Percentiles rank a stretch among this genome's conserved stretches.
Evolutionary conservation across 2,329 filamentous ascomycete genomes (phyloP).

Genomic region (Colletotrichum coccodes): DNA sequence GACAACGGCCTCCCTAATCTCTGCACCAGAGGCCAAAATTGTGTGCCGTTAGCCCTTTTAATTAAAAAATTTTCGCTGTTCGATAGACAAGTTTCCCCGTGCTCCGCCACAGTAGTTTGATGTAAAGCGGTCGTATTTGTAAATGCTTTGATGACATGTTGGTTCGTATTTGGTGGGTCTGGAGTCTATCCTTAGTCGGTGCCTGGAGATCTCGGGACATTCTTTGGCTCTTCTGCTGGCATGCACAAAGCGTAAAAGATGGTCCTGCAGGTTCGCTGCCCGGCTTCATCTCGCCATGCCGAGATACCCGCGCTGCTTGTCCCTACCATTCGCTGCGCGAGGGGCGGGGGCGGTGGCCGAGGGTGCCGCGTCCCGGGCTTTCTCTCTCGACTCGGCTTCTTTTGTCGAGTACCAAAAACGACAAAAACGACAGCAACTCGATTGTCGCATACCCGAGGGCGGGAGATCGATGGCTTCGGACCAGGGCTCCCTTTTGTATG

Average conservation of each 20-base stretch:
- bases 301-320: conserved; percentile 6
- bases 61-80: conserved; percentile 15
- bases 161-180: background rate
- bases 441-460: background rate
- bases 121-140: background rate
- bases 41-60: conserved; percentile 17
- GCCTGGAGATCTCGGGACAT: background rate
- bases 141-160: background rate
- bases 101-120: background rate
- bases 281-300: background rate
- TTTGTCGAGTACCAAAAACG: background rate
- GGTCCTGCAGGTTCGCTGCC: background rate
- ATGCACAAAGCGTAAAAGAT: background rate
- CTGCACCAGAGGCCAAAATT: background rate
- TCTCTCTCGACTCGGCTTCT: background rate
- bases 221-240: background rate
- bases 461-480: background rate
- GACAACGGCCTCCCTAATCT: background rate
- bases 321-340: background rate
- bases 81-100: background rate
- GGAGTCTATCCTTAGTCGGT: background rate
- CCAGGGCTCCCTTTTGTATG: too few relatives aligned
- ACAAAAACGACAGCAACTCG: background rate
- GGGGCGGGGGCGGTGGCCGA: conserved; percentile 7
- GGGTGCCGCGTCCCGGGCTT: background rate